Base-by-base conservation (phyloP, 2,329 filamentous ascomycete genomes). In the Pseudogymnoascus sp. region DNA sequence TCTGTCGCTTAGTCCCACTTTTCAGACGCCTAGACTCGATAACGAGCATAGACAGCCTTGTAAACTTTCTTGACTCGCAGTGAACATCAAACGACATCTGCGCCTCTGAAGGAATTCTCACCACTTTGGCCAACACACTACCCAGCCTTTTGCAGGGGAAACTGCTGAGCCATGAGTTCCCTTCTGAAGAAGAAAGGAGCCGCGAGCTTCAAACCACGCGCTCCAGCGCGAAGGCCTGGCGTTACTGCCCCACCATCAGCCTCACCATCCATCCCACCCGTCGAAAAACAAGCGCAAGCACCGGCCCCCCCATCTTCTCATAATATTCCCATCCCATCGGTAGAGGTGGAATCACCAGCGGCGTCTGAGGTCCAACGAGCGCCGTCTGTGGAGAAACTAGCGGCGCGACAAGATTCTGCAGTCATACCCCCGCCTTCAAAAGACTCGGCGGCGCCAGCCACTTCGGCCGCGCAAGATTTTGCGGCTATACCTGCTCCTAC, bases 121-220 rank as follows among this genome's bases (percentile, higher is more conserved):
- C 21, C 29, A n/a, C 56, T 35, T n/a, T 53, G 37, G 56, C n/a
- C 56, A 60, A 40, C 31, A 37, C 17, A 15, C 33, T 26, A 11
- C 15, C 23, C 44, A 4, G 7, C 29, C 29, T 60, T 60, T 40
- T 19, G 4, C 19, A 61, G n/a, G 35, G 60, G 10, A 15, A 15
- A 40, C 15, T 26, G 17, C n/a, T 61, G 26, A 35, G 61, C 21
- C 69, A 88, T 89, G 79, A 85, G 82, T 76, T 83, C 80, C 65
- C 88, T 88, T 77, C 81, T 88, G 75, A 89, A 89, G 77, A 89
- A 90, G 76, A 79, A 81, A 69, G 80, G 79, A 71, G 80, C 80
- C 68, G 77, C 80, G 64, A 80, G 80, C 77, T 90, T 91, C 77
- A 89, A 89, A 73, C 88, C 88, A 50, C 91, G 89, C 77, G 83